Conservation (phyloP, 768 basidiomycete genomes). For the Lentinula edodes region DNA sequence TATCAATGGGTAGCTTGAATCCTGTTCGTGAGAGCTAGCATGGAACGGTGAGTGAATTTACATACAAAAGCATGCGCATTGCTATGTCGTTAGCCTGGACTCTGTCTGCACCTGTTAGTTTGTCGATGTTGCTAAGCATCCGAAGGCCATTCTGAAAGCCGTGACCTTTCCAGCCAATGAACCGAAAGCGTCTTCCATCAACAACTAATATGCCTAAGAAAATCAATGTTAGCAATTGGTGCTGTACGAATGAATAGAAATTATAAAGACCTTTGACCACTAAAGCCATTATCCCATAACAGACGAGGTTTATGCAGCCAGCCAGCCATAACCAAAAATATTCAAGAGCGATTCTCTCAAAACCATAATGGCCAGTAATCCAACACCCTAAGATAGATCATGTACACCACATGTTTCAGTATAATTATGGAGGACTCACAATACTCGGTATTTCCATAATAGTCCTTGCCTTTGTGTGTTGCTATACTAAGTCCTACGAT, state of each 20-base stretch:
- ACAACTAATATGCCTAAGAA: slow-evolving; percentile 18
- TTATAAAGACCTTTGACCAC: slow-evolving; percentile 20
- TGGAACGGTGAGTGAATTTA: neutral
- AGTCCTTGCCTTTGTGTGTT: slow-evolving; percentile 23
- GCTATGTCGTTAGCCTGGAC: slow-evolving; percentile 17
- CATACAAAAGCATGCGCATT: slow-evolving; percentile 35
- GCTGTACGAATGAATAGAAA: neutral
- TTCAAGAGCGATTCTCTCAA: slow-evolving; percentile 33
- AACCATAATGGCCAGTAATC: slow-evolving; percentile 26
- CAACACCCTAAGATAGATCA: slow-evolving; percentile 32
- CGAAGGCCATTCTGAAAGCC: neutral
- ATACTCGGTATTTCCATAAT: slow-evolving; percentile 30
- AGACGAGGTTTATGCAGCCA: slow-evolving; percentile 27
- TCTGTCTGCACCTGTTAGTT: neutral
- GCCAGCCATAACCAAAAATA: slow-evolving; percentile 41
- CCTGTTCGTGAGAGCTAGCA: neutral
- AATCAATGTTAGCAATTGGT: neutral
- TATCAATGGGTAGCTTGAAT: slow-evolving; percentile 31
- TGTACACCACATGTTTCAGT: neutral
- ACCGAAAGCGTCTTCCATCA: slow-evolving; percentile 21
- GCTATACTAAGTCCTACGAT: slow-evolving; percentile 25
- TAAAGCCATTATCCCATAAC: slow-evolving; percentile 32
- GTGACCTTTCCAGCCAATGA: neutral
- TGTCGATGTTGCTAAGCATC: neutral
- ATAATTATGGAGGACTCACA: slow-evolving; percentile 14